Base-by-base conservation (phyloP, 805 yeast species). In the Starmerella tilneyi region DNA sequence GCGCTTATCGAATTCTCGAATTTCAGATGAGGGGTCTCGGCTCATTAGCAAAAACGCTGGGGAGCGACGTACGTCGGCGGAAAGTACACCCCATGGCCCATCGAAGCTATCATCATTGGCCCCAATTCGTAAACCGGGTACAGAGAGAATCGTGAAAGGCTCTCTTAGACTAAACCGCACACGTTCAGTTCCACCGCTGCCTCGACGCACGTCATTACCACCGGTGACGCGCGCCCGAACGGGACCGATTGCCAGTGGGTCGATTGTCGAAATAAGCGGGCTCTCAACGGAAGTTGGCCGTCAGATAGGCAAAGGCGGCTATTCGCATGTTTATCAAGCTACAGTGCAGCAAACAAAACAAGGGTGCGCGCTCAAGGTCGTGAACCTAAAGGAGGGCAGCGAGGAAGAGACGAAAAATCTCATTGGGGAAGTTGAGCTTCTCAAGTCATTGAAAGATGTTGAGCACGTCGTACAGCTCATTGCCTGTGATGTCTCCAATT, bases 401-500 rank as follows among this genome's bases (percentile, higher is more conserved):
- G 30, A 32, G 5, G 44, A 42, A 6, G 21, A 38, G 15, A 27
- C 26, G 12, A 28, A 20, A 4, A 43, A 43, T 27, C 41, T 84
- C 3, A 65, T 69, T 30, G 92, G 92, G 0, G 98, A 92, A 60
- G 85, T 89, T 44, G 83, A 80, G 46, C 68, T 89, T 27, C 63
- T 89, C 46, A 66, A 72, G 19, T 74, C 74, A 52, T 65, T 92
- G 20, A 68, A 72, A 45, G 65, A 70, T 30, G 73, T 79, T 53
- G 73, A 74, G 27, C 66, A 96, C 42, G 96, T 89, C 4, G 94
- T 92, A 3, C 72, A 75, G 56, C 67, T 89, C 35, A 64, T 81
- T 28, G 95, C 85, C 57, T 75, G 81, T 61, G 77, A 79, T n/a
- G 68, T 85, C 52, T 69, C 71, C 3, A 76, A 73, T 22, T 78